phyloP scores from a whole-genome alignment of 139 green algal genomes.

The Micractinium sp. region DNA sequence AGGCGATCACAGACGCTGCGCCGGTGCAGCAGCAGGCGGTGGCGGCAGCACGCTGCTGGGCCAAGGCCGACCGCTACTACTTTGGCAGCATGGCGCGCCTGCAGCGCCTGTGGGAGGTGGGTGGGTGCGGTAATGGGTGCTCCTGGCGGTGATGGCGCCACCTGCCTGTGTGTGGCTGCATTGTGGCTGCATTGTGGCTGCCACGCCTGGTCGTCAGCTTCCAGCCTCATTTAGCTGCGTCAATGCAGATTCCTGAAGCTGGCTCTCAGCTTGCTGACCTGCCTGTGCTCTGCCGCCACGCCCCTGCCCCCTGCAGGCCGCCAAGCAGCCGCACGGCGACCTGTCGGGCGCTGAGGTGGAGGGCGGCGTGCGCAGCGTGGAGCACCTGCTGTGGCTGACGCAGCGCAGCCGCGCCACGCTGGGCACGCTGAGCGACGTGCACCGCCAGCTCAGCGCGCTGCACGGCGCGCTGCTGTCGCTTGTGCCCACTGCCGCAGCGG shows the following conservation, averaged over 20 bases:
- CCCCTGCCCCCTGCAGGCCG: conserved; percentile 40
- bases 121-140: background rate
- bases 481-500: background rate
- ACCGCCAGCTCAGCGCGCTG: conserved; percentile 16
- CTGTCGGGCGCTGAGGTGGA: conserved; percentile 75
- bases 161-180: background rate
- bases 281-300: background rate
- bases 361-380: conserved; percentile 52
- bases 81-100: conserved; percentile 79
- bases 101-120: conserved; percentile 78
- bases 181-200: no score
- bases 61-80: conserved; percentile 85
- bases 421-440: background rate
- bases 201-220: no score
- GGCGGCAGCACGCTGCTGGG: conserved; percentile 51
- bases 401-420: conserved; percentile 70
- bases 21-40: background rate
- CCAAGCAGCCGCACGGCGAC: conserved; percentile 74
- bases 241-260: background rate
- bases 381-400: conserved; percentile 82
- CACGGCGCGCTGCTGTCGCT: conserved; percentile 3
- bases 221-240: no score
- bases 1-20: background rate
- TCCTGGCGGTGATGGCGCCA: background rate
- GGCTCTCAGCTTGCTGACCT: background rate